A percentile compares a stretch with the other conserved stretches of the same genome.
phyloP scores from a whole-genome alignment of 1,139 yeast genomes.

The Suhomyces terraborum region DNA sequence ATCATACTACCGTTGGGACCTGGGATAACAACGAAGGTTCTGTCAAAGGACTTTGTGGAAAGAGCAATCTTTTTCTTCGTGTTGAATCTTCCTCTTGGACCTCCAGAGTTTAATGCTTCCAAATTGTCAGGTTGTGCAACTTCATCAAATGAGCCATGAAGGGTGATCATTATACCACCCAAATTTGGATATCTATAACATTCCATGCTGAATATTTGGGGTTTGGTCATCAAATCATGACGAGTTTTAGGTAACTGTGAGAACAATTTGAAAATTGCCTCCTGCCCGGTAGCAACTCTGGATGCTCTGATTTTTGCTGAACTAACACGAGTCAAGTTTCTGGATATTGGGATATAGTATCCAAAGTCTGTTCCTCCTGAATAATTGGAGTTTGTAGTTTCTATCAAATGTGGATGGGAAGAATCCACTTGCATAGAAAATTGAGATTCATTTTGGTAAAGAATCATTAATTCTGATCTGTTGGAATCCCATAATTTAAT shows the following conservation, averaged over 20 bases:
- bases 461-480: conserved; percentile 64
- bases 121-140: conserved; percentile 50
- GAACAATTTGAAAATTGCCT: conserved; percentile 62
- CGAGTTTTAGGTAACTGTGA: conserved; percentile 70
- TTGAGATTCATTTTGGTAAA: conserved; percentile 83
- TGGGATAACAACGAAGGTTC: conserved; percentile 79
- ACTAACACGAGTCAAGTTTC: conserved; percentile 74
- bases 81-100: conserved; percentile 33
- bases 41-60: conserved; percentile 77
- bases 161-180: conserved; percentile 70
- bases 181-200: conserved; percentile 71
- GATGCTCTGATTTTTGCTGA: conserved; percentile 54
- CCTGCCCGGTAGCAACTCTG: conserved; percentile 72
- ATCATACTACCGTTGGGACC: conserved; percentile 69
- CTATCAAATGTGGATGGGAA: conserved; percentile 52
- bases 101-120: conserved; percentile 21
- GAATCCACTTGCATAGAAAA: conserved; percentile 70
- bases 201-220: conserved; percentile 75
- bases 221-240: conserved; percentile 66
- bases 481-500: conserved; percentile 81
- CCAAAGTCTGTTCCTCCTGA: conserved; percentile 54
- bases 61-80: conserved; percentile 45
- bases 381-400: conserved; percentile 34
- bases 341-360: conserved; percentile 65
- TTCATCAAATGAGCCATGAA: conserved; percentile 88